Percentiles rank a stretch among this genome's conserved stretches.
These are phyloP conservation scores for Colletotrichum orchidophilum DNA, from an alignment of 2,329 filamentous ascomycete genomes.

Conservation along the genomic window DNA sequence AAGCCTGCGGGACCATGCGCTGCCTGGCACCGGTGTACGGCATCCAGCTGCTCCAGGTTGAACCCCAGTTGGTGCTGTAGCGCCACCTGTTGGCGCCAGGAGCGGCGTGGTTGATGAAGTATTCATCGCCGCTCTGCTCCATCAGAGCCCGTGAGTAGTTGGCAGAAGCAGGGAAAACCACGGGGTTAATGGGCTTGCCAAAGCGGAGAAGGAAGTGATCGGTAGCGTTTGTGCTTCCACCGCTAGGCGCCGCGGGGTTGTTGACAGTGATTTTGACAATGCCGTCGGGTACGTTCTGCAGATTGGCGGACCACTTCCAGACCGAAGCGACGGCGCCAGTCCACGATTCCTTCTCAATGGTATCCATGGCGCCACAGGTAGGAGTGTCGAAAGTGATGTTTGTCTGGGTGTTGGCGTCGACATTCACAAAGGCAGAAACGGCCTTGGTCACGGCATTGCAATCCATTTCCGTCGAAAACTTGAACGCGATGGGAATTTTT, in stretches of 20 bases:
- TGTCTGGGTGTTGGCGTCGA: conserved; percentile 53
- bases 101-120: conserved; percentile 66
- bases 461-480: conserved; percentile 70
- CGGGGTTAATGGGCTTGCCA: conserved; percentile 65
- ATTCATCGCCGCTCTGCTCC: conserved; percentile 44
- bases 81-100: conserved; percentile 70
- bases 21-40: conserved; percentile 62
- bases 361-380: conserved; percentile 52
- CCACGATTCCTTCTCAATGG: conserved; percentile 45
- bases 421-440: conserved; percentile 63
- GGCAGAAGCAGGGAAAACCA: conserved; percentile 63
- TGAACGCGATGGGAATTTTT: conserved; percentile 54
- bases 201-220: conserved; percentile 69
- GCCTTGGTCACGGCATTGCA: conserved; percentile 62
- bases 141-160: conserved; percentile 64
- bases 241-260: conserved; percentile 57
- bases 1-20: conserved; percentile 57
- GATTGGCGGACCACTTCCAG: conserved; percentile 62
- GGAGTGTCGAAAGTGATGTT: conserved; percentile 54
- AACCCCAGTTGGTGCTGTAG: conserved; percentile 70
- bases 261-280: conserved; percentile 66
- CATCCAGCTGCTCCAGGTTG: conserved; percentile 66
- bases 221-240: conserved; percentile 57
- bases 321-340: conserved; percentile 62
- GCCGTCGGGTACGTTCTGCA: conserved; percentile 68